Percentiles rank a stretch among this genome's conserved stretches.
Evolutionary conservation across 805 yeast genomes (phyloP).

Genomic region (Clavispora asparagi): DNA sequence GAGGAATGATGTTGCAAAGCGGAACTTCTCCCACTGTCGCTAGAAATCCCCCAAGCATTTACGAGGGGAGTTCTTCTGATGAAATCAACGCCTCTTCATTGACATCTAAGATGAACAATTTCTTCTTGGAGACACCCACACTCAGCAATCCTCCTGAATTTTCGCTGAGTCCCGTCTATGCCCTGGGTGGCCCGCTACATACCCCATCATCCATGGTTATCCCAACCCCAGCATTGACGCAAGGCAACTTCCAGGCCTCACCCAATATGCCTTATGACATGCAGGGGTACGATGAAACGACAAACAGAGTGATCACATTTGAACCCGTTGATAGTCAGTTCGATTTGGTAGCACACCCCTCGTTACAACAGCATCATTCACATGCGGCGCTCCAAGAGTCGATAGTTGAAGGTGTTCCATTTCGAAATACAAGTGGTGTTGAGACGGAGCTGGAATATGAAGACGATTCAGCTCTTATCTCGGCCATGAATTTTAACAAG

Average conservation of each 20-base stretch:
- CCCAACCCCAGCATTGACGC: not conserved
- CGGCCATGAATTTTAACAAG: not conserved
- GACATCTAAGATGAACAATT: not conserved
- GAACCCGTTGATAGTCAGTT: not conserved
- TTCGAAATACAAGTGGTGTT: not conserved
- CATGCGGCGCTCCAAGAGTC: not conserved
- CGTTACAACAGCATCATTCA: not conserved
- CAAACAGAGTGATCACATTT: not conserved
- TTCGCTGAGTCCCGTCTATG: not conserved
- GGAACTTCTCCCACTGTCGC: not conserved
- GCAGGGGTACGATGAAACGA: not conserved
- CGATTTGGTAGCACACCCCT: not conserved
- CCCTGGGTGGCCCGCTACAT: not conserved
- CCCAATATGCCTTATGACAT: not conserved
- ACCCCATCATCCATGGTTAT: not conserved
- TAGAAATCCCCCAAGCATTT: not conserved
- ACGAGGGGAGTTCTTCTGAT: not conserved
- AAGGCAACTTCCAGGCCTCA: not conserved
- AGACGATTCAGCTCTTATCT: not conserved
- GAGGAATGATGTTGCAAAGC: not conserved
- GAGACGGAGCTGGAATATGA: not conserved
- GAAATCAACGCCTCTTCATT: not conserved
- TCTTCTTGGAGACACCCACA: slow-evolving; percentile 4
- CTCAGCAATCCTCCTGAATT: not conserved
- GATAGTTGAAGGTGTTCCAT: not conserved